Evolutionary conservation across 2,329 filamentous ascomycete genomes (phyloP).

Genomic region (Clarireedia monteithiana): DNA sequence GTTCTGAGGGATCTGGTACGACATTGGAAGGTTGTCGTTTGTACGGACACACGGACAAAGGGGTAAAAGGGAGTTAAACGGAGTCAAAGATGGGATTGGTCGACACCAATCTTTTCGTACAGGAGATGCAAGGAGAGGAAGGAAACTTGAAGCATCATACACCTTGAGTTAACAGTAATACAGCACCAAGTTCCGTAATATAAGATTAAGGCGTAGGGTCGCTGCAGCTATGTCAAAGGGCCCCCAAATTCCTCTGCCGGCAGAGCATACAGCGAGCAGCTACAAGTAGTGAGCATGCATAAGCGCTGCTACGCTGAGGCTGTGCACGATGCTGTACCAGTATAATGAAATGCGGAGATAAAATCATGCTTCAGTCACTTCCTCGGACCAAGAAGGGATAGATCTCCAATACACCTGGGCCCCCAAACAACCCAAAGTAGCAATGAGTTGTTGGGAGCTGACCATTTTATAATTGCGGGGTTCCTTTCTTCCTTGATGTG

Average conservation of each 20-base stretch:
- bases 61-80: not conserved
- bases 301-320: slow-evolving; percentile 4
- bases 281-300: not conserved
- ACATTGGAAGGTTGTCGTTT: not conserved
- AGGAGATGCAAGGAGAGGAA: not conserved
- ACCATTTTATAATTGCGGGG: slow-evolving; percentile 1
- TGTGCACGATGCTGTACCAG: not conserved
- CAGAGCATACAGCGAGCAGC: not conserved
- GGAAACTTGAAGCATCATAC: not conserved
- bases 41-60: not conserved
- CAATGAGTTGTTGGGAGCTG: not conserved
- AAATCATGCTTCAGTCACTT: not conserved
- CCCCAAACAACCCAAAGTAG: not conserved
- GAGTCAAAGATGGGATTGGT: not conserved
- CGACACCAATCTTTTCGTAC: too few relatives aligned
- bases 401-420: slow-evolving; percentile 2
- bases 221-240: not conserved
- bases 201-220: not conserved
- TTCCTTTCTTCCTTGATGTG: slow-evolving; percentile 1
- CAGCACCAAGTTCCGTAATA: not conserved
- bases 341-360: slow-evolving; percentile 1
- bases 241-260: not conserved
- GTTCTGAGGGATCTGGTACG: too few relatives aligned
- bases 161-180: too few relatives aligned
- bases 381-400: not conserved